Evolutionary conservation across 75 land plant species (phyloP).

Genomic region (Adiantum capillusveneris): DNA sequence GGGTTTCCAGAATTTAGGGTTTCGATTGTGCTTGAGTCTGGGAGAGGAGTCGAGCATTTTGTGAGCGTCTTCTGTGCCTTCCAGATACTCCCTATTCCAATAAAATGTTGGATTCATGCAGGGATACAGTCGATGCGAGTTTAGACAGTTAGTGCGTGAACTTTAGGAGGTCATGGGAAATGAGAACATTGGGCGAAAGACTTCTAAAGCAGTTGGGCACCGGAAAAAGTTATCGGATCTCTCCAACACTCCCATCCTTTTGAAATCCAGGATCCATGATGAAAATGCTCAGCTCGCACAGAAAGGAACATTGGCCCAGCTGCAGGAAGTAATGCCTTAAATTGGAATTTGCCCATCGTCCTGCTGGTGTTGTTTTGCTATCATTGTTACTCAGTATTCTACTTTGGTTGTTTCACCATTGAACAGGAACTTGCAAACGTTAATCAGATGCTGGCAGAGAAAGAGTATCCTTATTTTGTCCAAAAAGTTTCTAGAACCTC

Average conservation of each 20-base stretch:
- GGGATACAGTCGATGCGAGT: too few relatives aligned
- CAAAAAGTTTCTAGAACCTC: too few relatives aligned
- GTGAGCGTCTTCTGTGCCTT: too few relatives aligned
- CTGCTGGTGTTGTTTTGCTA: neutral
- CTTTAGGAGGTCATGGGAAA: neutral
- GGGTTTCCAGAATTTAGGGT: too few relatives aligned
- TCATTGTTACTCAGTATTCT: neutral
- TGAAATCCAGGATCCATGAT: neutral
- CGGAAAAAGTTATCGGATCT: neutral
- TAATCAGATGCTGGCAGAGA: neutral
- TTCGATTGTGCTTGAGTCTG: too few relatives aligned
- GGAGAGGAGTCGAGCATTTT: too few relatives aligned
- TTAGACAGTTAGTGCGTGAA: too few relatives aligned
- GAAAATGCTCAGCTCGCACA: neutral
- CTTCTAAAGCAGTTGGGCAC: neutral
- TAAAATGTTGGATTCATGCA: too few relatives aligned
- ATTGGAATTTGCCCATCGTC: neutral
- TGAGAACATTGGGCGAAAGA: conserved; percentile 4
- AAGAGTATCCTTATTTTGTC: conserved; percentile 8
- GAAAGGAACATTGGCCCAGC: neutral
- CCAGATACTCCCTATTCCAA: too few relatives aligned
- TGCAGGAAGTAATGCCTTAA: conserved; percentile 1
- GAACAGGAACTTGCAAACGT: neutral
- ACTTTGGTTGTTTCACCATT: neutral
- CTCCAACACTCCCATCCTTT: neutral